These are phyloP conservation scores for Fonsecaea monophora DNA, from an alignment of 2,329 filamentous ascomycete genomes.

Conservation along the genomic window DNA sequence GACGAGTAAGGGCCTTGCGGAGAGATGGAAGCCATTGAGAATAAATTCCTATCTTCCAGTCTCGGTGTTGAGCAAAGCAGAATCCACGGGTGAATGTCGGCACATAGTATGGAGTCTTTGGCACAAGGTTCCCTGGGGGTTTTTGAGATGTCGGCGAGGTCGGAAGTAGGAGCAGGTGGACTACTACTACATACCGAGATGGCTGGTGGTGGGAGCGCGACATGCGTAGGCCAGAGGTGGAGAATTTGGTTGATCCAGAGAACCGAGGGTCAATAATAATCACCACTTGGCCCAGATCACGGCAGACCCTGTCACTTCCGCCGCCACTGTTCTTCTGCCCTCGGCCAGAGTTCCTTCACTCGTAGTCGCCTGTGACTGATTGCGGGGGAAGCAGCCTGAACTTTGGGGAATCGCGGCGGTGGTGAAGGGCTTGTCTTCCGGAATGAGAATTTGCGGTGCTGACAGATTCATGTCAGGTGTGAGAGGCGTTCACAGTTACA, in stretches of 20 bases:
- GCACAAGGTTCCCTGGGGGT: slow-evolving; percentile 6
- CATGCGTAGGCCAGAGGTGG: neutral
- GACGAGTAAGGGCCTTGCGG: slow-evolving; percentile 28
- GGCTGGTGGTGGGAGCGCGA: slow-evolving; percentile 18
- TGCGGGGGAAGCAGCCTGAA: neutral
- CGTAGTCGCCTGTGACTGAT: neutral
- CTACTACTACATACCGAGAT: neutral
- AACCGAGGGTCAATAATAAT: neutral
- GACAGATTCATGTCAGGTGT: too few relatives aligned
- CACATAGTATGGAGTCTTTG: slow-evolving; percentile 25
- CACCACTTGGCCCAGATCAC: neutral
- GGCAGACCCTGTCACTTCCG: neutral
- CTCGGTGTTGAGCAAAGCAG: slow-evolving; percentile 13
- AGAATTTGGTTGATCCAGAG: neutral
- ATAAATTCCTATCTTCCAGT: slow-evolving; percentile 14
- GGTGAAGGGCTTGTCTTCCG: neutral
- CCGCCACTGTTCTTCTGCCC: neutral
- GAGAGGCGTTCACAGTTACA: neutral
- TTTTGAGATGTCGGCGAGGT: slow-evolving; percentile 19
- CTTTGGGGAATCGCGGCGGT: neutral
- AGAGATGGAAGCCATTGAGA: slow-evolving; percentile 34
- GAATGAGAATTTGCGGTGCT: too few relatives aligned
- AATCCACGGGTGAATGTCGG: slow-evolving; percentile 34
- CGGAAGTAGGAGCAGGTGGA: slow-evolving; percentile 16
- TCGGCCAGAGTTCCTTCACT: neutral